Conservation (phyloP, 371 early-diverging fungal species). For the Sporodiniella umbellata region DNA sequence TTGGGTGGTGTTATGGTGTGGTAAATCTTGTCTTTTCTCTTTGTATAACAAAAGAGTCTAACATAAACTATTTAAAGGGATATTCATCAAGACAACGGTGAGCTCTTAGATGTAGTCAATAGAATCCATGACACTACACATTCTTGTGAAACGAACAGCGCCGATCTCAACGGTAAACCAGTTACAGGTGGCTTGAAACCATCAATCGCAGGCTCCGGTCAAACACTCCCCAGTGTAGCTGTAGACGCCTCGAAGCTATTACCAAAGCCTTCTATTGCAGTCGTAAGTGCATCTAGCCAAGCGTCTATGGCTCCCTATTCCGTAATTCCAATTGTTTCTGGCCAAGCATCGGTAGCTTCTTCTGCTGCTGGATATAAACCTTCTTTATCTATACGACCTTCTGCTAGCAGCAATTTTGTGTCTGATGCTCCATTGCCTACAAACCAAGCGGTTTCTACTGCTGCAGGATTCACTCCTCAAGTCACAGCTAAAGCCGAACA, state of each 20-base stretch:
- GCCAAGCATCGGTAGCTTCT: conserved; percentile 2
- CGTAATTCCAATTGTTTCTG: too few relatives aligned
- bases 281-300: too few relatives aligned
- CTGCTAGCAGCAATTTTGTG: conserved; percentile 3
- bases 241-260: too few relatives aligned
- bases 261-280: too few relatives aligned
- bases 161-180: not conserved
- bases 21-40: conserved; percentile 33
- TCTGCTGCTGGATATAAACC: not conserved
- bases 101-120: conserved; percentile 42
- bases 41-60: too few relatives aligned
- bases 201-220: too few relatives aligned
- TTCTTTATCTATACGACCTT: not conserved
- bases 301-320: too few relatives aligned
- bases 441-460: not conserved
- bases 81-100: conserved; percentile 55
- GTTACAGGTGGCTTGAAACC: conserved; percentile 1
- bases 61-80: too few relatives aligned
- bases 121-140: conserved; percentile 22
- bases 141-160: not conserved
- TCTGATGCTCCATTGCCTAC: not conserved
- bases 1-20: conserved; percentile 67
- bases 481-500: not conserved
- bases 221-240: too few relatives aligned
- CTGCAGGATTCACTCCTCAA: too few relatives aligned